Conservation (phyloP, 169 alveolate genomes). For the Eimeria acervulina region DNA sequence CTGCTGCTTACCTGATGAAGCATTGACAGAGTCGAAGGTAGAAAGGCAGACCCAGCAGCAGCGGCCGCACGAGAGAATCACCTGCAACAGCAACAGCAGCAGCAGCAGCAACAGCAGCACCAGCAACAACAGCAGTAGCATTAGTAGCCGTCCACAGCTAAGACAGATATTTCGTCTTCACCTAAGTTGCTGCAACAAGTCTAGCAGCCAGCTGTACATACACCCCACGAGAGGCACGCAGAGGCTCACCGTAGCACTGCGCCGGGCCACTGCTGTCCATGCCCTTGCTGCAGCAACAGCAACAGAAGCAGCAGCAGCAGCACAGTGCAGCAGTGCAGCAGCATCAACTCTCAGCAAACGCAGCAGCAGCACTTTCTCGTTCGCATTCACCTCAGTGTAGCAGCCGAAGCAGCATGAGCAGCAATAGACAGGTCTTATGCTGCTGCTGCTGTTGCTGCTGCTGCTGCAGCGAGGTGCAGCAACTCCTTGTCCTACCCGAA, state of each 20-base stretch:
- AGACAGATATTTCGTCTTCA: too few species aligned
- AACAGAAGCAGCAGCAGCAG: not conserved
- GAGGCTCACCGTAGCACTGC: conserved; percentile 37
- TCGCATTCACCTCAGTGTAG: too few species aligned
- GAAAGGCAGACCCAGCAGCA: conserved; percentile 90
- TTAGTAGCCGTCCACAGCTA: too few species aligned
- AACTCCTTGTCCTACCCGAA: too few species aligned
- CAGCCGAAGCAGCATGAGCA: too few species aligned
- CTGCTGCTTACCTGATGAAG: conserved; percentile 86
- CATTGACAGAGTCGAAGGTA: conserved; percentile 92
- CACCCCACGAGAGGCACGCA: not conserved
- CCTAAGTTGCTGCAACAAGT: too few species aligned
- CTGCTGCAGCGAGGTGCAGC: too few species aligned
- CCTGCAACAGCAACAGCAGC: conserved; percentile 64
- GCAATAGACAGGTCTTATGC: too few species aligned
- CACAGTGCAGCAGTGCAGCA: not conserved
- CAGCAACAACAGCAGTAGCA: not conserved
- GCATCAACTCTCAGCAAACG: not conserved
- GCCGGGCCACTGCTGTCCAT: conserved; percentile 33
- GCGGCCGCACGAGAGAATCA: conserved; percentile 89
- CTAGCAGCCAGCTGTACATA: not conserved
- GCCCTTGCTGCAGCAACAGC: conserved; percentile 67
- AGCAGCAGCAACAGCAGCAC: not conserved
- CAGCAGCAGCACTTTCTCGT: not conserved
- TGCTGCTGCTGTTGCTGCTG: too few species aligned